Evolutionary conservation across 2,329 filamentous ascomycete genomes (phyloP), one percentile per base, ranked within the genome.

Genomic region (Colletotrichum sojae): DNA sequence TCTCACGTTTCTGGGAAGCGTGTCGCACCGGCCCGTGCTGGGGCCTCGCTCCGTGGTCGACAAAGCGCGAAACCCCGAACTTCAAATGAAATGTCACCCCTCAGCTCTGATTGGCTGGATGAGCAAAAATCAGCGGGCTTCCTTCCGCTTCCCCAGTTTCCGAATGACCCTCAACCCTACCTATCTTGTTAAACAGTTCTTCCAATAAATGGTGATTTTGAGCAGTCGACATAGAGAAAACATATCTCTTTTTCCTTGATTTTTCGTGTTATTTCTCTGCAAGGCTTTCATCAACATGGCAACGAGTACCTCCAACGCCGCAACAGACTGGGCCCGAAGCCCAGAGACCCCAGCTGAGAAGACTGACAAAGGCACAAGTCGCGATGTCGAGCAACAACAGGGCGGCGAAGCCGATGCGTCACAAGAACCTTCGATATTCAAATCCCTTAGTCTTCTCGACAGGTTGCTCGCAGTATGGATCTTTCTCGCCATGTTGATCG

Each of bases 401-500:
- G 10, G 31, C 13, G 16, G 16, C 15, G 45, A 27, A 12, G 8
- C 18, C 22, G 40, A 18, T 2, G 2, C 36, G 4, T 20, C 22
- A 9, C 39, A 56, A 75, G 78, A 61, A 72, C 74, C 76, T 48
- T 86, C 86, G 0, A 79, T 82, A 0, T 88, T 89, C 78, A 87
- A 86, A 51, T 80, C 85, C 1, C 84, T 92, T 0, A 86, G 87
- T 5, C 83, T 85, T 71, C 83, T 92, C 0, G 90, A 92, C 74
- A 86, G 89, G 2, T 89, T 89, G 73, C 85, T 93, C 0, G 90
- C 88, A 2, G 45, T 92, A 27, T 92, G 93, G 93, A 95, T 95
- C 68, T 83, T 95, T 27, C 85, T 95, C 0, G 92, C 92, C 53
- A 96, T 96, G 90, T 84, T 87, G 1, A 79, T 94, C 8, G 93